Evolutionary conservation across 352 stramenopile genomes (phyloP), one percentile per base, ranked within the genome.

Genomic region (Globisporangium acanthophoron): DNA sequence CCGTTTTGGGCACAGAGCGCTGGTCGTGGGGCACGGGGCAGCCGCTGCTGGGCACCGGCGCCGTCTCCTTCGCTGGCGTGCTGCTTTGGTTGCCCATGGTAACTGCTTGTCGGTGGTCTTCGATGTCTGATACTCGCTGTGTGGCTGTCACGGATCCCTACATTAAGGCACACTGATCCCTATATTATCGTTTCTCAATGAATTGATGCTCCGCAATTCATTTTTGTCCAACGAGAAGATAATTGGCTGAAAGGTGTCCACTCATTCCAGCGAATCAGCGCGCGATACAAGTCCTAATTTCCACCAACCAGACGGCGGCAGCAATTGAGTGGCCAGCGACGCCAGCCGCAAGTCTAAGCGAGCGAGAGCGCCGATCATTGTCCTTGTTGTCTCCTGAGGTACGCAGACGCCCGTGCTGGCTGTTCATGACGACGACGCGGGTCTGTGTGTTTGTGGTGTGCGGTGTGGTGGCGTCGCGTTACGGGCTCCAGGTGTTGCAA

Each of bases 381-480:
- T 82, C 77, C 77, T 85, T 85, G 73, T 85, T 85, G 75, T 87
- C 77, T 87, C 76, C 73, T 82, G 69, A 84, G 76, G 76, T 87
- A 69, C 69, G 70, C 62, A 58, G 56, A 54, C 62, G 54, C 9
- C 20, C 18, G 41, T 24, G 43, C 52, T 35, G 24, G 46, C 48
- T 47, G 33, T 35, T 35, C 5, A 7, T 35, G 31, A 9, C 33
- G 6, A 39, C 2, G 33, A 39, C 6, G 21, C 27, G 20, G 12
- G 1, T 18, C 11, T 54, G 44, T 29, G 41, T 5, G 21, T 6
- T 35, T 13, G 15, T 46, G 11, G 11, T 48, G 29, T 15, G 16
- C 39, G 12, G 9, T 8, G 5, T 47, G 41, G 41, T 11, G 41
- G 41, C 20, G 41, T 45, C n/a, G 40, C 40, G 40, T 45, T 45